phyloP scores from a whole-genome alignment of 2,329 filamentous ascomycete species.

The Trichoderma sp. region DNA sequence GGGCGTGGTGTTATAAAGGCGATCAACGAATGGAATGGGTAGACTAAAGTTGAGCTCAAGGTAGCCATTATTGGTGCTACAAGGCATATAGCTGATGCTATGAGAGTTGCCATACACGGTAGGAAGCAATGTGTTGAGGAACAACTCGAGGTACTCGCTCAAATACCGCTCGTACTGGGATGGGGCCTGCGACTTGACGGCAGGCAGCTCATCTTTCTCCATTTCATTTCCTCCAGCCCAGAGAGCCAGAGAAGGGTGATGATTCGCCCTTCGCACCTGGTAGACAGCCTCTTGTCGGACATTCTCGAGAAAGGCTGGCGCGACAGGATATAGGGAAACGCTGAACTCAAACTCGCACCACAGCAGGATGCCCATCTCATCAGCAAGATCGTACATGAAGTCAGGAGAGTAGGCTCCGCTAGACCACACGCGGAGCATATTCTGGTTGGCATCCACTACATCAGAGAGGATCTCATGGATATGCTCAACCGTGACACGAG shows the following conservation, averaged over 20 bases:
- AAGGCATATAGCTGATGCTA: constrained; percentile 11
- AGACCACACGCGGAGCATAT: constrained; percentile 6
- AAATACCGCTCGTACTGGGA: neutral
- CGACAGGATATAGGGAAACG: neutral
- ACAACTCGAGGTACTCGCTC: neutral
- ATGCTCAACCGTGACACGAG: neutral
- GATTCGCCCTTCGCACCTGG: neutral
- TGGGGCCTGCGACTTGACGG: neutral
- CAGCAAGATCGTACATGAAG: constrained; percentile 5
- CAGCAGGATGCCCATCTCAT: constrained; percentile 3
- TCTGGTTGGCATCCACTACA: constrained; percentile 1
- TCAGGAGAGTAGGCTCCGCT: constrained; percentile 1
- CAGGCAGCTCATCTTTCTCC: constrained; percentile 12
- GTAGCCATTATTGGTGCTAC: constrained; percentile 8
- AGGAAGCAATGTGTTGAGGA: neutral
- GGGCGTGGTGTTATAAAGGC: constrained; percentile 3
- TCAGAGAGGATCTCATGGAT: constrained; percentile 2
- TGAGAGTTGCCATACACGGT: constrained; percentile 2
- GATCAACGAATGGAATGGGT: constrained; percentile 2
- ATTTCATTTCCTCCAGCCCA: constrained; percentile 9
- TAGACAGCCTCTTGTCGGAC: constrained; percentile 10
- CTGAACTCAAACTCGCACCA: constrained; percentile 8
- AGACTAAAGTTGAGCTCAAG: constrained; percentile 5
- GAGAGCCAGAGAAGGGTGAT: neutral
- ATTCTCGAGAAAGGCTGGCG: neutral